Percentiles rank a stretch among this genome's conserved stretches.
These are phyloP conservation scores for Phytopythium helicoides DNA, from an alignment of 352 stramenopile genomes.

Conservation along the genomic window DNA sequence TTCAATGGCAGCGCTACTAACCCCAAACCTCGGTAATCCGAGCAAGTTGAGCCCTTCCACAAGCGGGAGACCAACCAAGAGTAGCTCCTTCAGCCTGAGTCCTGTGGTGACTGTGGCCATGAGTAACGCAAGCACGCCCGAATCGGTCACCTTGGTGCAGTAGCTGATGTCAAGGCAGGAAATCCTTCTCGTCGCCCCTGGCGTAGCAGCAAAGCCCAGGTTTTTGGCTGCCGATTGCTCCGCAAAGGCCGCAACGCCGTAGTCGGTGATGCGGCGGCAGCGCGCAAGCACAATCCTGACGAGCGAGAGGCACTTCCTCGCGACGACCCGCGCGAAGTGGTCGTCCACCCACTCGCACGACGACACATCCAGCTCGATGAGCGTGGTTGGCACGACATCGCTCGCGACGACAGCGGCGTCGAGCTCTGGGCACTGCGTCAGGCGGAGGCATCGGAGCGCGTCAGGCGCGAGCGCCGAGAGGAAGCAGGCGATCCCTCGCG, in stretches of 20 bases:
- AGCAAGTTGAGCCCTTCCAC: conserved; percentile 62
- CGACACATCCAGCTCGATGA: conserved; percentile 46
- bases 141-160: conserved; percentile 58
- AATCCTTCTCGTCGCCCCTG: conserved; percentile 12
- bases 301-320: conserved; percentile 32
- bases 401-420: neutral
- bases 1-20: conserved; percentile 13
- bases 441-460: neutral
- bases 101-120: conserved; percentile 19
- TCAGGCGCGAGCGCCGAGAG: neutral
- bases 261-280: conserved; percentile 66
- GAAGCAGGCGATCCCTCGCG: neutral
- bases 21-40: conserved; percentile 25
- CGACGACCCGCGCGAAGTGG: conserved; percentile 35
- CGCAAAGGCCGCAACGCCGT: conserved; percentile 54
- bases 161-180: conserved; percentile 51
- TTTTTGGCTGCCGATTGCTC: conserved; percentile 19
- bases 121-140: conserved; percentile 51
- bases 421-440: neutral
- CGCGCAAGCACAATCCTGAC: conserved; percentile 31
- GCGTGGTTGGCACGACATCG: conserved; percentile 1
- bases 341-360: conserved; percentile 75
- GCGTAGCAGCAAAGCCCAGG: too few relatives aligned
- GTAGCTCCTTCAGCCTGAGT: conserved; percentile 30
- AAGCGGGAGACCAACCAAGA: conserved; percentile 36